These are phyloP conservation scores for Poa annua DNA, from an alignment of 176 grass and related monocot species.

Conservation along the genomic window DNA sequence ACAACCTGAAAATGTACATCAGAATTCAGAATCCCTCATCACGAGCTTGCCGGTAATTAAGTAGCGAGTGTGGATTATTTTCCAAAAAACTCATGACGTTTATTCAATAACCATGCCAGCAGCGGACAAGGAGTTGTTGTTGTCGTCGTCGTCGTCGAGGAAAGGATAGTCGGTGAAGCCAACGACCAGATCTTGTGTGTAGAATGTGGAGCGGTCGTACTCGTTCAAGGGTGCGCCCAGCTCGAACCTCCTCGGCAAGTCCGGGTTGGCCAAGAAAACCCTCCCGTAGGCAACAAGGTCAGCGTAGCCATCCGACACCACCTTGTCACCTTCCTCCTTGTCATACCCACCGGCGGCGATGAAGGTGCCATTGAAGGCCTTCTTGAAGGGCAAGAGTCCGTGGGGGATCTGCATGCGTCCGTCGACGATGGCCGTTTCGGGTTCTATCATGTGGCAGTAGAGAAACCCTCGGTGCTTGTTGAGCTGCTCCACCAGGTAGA, in stretches of 20 bases:
- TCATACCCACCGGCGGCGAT: not conserved
- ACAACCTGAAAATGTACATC: too few species aligned
- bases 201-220: not conserved
- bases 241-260: not conserved
- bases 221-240: not conserved
- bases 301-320: not conserved
- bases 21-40: too few species aligned
- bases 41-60: too few species aligned
- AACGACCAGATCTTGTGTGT: not conserved
- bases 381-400: not conserved
- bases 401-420: not conserved
- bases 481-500: not conserved
- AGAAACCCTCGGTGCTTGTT: not conserved
- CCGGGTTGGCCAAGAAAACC: not conserved
- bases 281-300: not conserved
- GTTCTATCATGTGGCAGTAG: not conserved
- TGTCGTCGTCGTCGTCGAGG: not conserved
- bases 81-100: too few species aligned
- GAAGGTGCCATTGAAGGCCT: not conserved
- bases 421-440: not conserved
- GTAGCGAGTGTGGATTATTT: too few species aligned
- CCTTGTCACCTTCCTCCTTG: not conserved
- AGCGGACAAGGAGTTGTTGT: not conserved
- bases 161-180: not conserved
- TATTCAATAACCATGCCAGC: not conserved